A percentile compares a stretch with the other conserved stretches of the same genome.
These are phyloP conservation scores for Primulina eburnea DNA, from an alignment of 257 asterid genomes.

Conservation along the genomic window DNA sequence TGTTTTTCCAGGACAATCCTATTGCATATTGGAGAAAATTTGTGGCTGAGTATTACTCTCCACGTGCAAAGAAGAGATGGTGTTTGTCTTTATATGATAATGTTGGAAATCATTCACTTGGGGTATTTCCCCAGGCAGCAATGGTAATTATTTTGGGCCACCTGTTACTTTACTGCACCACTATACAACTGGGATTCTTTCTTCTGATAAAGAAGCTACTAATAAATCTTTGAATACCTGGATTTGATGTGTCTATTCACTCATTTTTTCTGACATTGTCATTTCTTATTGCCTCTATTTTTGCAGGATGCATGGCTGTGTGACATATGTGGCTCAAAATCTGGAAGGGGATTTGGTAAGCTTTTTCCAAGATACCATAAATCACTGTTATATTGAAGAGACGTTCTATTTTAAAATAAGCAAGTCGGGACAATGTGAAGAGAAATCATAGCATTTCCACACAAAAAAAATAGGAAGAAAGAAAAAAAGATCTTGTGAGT, in stretches of 20 bases:
- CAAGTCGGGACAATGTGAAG: not conserved
- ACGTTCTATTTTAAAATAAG: not conserved
- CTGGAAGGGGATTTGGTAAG: slow-evolving; percentile 99
- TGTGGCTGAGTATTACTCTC: slow-evolving; percentile 91
- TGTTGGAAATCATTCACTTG: slow-evolving; percentile 90
- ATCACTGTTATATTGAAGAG: slow-evolving; percentile 12
- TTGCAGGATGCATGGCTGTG: slow-evolving; percentile 95
- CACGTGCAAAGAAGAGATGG: slow-evolving; percentile 98
- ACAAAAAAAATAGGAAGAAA: too few relatives aligned
- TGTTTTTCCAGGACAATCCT: slow-evolving; percentile 60
- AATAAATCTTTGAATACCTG: not conserved
- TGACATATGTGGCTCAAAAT: slow-evolving; percentile 91
- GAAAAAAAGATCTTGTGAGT: not conserved
- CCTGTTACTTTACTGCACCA: not conserved
- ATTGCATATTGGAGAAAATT: slow-evolving; percentile 98
- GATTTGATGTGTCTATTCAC: slow-evolving; percentile 3
- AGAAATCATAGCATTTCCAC: not conserved
- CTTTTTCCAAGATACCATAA: slow-evolving; percentile 16
- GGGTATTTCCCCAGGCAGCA: slow-evolving; percentile 95
- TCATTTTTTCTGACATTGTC: not conserved
- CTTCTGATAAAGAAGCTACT: slow-evolving; percentile 9
- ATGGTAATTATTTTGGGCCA: slow-evolving; percentile 52
- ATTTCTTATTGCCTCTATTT: slow-evolving; percentile 26
- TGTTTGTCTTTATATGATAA: slow-evolving; percentile 86
- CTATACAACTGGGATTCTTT: not conserved